Evolutionary conservation across 192 early-diverging fungal species (phyloP), one percentile per base, ranked within the genome.

Genomic region (Dissophora globulifera): DNA sequence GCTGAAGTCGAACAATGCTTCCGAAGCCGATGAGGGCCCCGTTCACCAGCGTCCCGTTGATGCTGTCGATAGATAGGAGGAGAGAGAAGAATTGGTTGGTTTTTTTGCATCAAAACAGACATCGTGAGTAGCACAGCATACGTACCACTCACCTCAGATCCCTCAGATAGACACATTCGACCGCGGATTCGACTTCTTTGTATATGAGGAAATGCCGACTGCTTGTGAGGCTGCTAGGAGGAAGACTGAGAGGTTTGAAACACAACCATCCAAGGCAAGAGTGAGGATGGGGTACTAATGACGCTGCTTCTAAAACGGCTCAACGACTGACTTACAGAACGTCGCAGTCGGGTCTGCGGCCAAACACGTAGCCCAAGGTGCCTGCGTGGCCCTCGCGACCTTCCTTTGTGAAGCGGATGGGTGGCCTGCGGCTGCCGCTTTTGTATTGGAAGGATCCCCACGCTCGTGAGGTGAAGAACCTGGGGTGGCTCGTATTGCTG

Each of bases 11-110:
- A 19, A 81, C 53, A 4, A 81, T 78, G 40, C 75, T 58, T 46
- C 81, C 82, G 11, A 78, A 75, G 4, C 62, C 72, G 8, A 91
- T 58, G 30, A 78, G 72, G 17, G 52, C 56, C 12, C 82, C 85
- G 63, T 91, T 90, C 62, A 93, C 82, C 47, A 69, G 87, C 3
- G 89, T 93, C 15, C 92, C 92, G 49, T 91, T 90, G 6, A 85
- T 82, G 79, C 89, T 91, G 32, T 32, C 4, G 46, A 17, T 31
- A 1, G 26, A 55, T 6, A 32, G 8, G 41, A 25, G 19, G n/a
- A 22, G 29, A 32, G 40, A 54, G 1, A 54, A 54, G 15, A 52
- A 13, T 29, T 31, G 29, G 15, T 29, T 30, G n/a, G n/a, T n/a
- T n/a, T n/a, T n/a, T n/a, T n/a, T n/a, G 27, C 23, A 23, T 25